Evolutionary conservation across 1,284 basidiomycete species (phyloP).

Genomic region (Malassezia caprae): DNA sequence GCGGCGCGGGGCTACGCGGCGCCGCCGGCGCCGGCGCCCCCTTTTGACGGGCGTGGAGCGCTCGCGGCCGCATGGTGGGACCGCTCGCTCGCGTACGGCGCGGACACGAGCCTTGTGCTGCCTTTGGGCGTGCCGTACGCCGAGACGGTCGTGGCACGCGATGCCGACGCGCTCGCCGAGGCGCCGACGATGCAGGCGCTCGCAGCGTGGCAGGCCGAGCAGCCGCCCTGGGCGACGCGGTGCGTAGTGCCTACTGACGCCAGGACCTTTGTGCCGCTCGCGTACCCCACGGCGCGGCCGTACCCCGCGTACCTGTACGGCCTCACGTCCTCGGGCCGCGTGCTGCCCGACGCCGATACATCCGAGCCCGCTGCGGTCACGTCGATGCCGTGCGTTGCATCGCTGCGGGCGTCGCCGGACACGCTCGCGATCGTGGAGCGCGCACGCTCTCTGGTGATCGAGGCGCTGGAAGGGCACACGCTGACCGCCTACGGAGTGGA

Average conservation of each 20-base stretch:
- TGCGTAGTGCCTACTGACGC: slow-evolving; percentile 1
- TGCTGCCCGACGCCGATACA: background rate
- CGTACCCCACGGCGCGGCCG: slow-evolving; percentile 26
- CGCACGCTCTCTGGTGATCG: slow-evolving; percentile 21
- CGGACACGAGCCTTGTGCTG: too few species aligned
- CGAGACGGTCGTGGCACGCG: slow-evolving; percentile 7
- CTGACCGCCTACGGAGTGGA: slow-evolving; percentile 28
- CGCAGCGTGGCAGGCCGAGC: background rate
- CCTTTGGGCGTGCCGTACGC: slow-evolving; percentile 8
- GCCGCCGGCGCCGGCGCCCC: slow-evolving; percentile 19
- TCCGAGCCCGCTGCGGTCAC: slow-evolving; percentile 8
- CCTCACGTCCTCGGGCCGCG: slow-evolving; percentile 19
- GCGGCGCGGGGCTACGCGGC: slow-evolving; percentile 16
- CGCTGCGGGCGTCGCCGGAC: slow-evolving; percentile 24
- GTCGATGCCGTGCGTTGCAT: slow-evolving; percentile 23
- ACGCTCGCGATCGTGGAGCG: slow-evolving; percentile 21
- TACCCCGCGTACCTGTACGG: slow-evolving; percentile 27
- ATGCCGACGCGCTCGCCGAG: slow-evolving; percentile 8
- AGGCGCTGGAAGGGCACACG: slow-evolving; percentile 26
- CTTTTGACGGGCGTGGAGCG: background rate
- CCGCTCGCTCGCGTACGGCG: background rate
- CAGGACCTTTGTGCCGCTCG: slow-evolving; percentile 24
- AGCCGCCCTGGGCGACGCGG: background rate
- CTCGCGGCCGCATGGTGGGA: slow-evolving; percentile 14
- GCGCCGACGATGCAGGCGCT: slow-evolving; percentile 6